phyloP scores from a whole-genome alignment of 192 early-diverging fungal genomes.

The Rhizophagus clarus region DNA sequence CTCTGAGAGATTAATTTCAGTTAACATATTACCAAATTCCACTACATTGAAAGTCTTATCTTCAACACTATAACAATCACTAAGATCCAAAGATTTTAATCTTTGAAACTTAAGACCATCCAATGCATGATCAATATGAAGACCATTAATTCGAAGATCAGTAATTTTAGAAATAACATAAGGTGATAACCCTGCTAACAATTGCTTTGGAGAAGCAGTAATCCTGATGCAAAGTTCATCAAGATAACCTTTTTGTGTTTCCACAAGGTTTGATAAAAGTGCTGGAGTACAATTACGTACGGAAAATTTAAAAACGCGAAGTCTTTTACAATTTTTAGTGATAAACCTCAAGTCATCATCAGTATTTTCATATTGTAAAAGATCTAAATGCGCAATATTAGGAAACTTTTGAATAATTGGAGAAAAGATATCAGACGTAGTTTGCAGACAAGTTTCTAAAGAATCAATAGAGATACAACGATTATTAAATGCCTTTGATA shows the following conservation, averaged over 20 bases:
- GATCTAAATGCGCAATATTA: conserved; percentile 15
- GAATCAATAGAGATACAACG: conserved; percentile 13
- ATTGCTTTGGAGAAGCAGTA: conserved; percentile 2
- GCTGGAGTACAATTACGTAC: conserved; percentile 5
- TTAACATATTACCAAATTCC: conserved; percentile 20
- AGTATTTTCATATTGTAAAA: conserved; percentile 23
- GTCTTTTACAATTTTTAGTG: background rate
- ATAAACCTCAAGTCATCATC: conserved; percentile 16
- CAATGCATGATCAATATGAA: conserved; percentile 18
- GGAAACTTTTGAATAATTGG: conserved; percentile 11
- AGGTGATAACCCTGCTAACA: conserved; percentile 1
- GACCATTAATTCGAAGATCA: conserved; percentile 17
- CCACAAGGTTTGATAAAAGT: background rate
- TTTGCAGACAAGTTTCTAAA: conserved; percentile 14
- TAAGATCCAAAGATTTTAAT: conserved; percentile 6
- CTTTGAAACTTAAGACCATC: conserved; percentile 8
- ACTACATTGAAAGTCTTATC: conserved; percentile 18
- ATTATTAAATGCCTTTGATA: conserved; percentile 11
- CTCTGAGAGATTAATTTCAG: conserved; percentile 20
- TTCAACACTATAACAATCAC: conserved; percentile 14
- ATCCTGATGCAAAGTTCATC: conserved; percentile 22
- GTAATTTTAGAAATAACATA: conserved; percentile 20
- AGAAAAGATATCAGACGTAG: background rate
- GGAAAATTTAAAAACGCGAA: conserved; percentile 6
- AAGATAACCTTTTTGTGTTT: conserved; percentile 16